Evolutionary conservation across 768 basidiomycete species (phyloP).

Genomic region (Lactifluus pinguis): DNA sequence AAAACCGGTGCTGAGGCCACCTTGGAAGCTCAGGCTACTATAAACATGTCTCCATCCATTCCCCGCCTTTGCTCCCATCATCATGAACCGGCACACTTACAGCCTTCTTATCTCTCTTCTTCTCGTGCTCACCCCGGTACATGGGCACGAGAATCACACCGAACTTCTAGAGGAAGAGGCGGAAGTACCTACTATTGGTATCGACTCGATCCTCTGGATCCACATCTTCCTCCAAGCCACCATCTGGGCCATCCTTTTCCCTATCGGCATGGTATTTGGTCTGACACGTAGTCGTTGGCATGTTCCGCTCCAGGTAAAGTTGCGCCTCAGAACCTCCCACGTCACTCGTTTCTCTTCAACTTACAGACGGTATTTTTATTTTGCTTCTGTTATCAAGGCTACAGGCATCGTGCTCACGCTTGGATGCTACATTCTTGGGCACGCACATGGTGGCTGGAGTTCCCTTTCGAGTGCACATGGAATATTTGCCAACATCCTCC

Average conservation of each 20-base stretch:
- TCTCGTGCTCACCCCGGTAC: slow-evolving; percentile 19
- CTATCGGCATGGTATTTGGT: slow-evolving; percentile 72
- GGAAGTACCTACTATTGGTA: slow-evolving; percentile 51
- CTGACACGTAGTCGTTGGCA: slow-evolving; percentile 81
- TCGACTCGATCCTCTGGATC: slow-evolving; percentile 73
- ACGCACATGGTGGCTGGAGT: slow-evolving; percentile 72
- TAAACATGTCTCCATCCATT: not conserved
- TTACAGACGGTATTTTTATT: not conserved
- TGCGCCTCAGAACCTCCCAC: slow-evolving; percentile 14
- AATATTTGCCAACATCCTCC: slow-evolving; percentile 52
- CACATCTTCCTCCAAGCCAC: slow-evolving; percentile 72
- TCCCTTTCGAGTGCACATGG: slow-evolving; percentile 74
- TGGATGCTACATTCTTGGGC: slow-evolving; percentile 74
- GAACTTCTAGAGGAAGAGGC: slow-evolving; percentile 53
- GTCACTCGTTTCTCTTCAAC: not conserved
- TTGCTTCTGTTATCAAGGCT: no score
- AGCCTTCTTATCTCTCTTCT: not conserved
- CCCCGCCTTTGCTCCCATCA: not conserved
- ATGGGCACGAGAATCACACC: slow-evolving; percentile 59
- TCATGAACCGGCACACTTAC: not conserved
- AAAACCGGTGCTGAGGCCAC: no score
- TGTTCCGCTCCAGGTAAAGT: slow-evolving; percentile 85
- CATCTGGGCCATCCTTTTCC: slow-evolving; percentile 84
- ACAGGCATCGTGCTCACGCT: slow-evolving; percentile 60
- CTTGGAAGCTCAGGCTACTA: no score